These are phyloP conservation scores for Amauroascus verrucosus DNA, from an alignment of 2,329 filamentous ascomycete genomes.

Conservation along the genomic window DNA sequence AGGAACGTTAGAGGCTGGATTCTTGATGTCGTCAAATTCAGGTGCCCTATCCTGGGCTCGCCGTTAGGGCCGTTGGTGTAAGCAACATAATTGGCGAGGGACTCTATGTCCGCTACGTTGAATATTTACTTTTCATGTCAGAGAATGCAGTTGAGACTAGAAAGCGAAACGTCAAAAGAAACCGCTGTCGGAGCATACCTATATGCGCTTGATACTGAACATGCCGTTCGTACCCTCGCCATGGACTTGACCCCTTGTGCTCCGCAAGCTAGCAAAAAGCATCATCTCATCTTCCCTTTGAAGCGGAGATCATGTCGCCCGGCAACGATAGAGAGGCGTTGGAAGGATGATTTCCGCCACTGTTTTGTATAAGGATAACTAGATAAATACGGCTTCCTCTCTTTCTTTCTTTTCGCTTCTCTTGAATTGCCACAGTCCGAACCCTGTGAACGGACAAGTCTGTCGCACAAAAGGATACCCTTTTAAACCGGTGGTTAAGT, in stretches of 20 bases:
- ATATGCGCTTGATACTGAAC: not conserved
- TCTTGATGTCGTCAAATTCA: slow-evolving; percentile 27
- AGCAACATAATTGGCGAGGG: slow-evolving; percentile 33
- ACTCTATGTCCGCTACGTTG: not conserved
- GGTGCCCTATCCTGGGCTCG: slow-evolving; percentile 33
- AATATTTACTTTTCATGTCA: not conserved
- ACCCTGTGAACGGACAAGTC: too few species aligned
- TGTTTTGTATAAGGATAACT: too few species aligned
- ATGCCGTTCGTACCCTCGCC: not conserved
- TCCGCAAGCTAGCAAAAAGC: not conserved
- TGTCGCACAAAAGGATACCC: too few species aligned
- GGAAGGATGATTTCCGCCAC: not conserved
- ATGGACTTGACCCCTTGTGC: not conserved
- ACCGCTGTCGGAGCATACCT: not conserved
- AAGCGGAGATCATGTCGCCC: not conserved
- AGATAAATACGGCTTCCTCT: too few species aligned
- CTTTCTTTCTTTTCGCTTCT: too few species aligned
- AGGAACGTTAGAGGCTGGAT: slow-evolving; percentile 39
- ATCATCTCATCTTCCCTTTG: not conserved
- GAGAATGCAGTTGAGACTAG: not conserved
- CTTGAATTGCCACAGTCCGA: too few species aligned
- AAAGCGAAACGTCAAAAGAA: not conserved
- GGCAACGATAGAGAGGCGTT: not conserved
- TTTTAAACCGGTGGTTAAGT: not conserved
- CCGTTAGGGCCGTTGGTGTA: slow-evolving; percentile 21